Evolutionary conservation across 257 asterid genomes (phyloP).

Genomic region (Schizonepeta tenuifolia): DNA sequence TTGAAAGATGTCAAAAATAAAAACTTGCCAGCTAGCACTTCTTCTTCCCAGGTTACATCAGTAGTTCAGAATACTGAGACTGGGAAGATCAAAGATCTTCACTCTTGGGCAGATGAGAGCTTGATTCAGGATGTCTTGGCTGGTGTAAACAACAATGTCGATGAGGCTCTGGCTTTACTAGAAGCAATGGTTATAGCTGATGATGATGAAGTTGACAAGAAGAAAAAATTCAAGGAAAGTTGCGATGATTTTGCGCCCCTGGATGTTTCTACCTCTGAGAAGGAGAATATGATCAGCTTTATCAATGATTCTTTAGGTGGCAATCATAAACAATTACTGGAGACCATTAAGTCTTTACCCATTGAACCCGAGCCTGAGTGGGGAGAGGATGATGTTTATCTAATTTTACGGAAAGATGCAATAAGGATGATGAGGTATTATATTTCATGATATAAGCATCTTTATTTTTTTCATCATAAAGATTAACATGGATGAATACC

Average conservation of each 20-base stretch:
- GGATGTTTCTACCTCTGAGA: conserved; percentile 31
- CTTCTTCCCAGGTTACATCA: conserved; percentile 17
- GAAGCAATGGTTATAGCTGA: conserved; percentile 48
- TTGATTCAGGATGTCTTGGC: conserved; percentile 78
- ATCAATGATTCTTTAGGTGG: conserved; percentile 4
- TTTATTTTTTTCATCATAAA: neutral
- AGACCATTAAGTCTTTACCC: conserved; percentile 42
- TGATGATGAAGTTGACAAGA: conserved; percentile 35
- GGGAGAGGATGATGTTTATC: conserved; percentile 87
- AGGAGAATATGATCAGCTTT: conserved; percentile 14
- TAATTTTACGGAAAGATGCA: conserved; percentile 75
- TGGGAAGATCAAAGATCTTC: conserved; percentile 52
- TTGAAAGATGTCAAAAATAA: conserved; percentile 17
- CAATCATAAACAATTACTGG: conserved; percentile 25
- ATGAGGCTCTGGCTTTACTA: conserved; percentile 56
- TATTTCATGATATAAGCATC: neutral
- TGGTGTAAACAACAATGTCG: conserved; percentile 53
- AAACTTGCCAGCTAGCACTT: conserved; percentile 37
- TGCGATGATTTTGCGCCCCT: conserved; percentile 22
- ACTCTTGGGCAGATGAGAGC: conserved; percentile 75
- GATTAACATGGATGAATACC: neutral
- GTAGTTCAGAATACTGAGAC: neutral
- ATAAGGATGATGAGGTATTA: conserved; percentile 67
- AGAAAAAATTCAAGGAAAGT: conserved; percentile 12
- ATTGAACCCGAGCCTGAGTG: conserved; percentile 78